phyloP scores from a whole-genome alignment of 2,329 filamentous ascomycete genomes.

The Claviceps capensis region DNA sequence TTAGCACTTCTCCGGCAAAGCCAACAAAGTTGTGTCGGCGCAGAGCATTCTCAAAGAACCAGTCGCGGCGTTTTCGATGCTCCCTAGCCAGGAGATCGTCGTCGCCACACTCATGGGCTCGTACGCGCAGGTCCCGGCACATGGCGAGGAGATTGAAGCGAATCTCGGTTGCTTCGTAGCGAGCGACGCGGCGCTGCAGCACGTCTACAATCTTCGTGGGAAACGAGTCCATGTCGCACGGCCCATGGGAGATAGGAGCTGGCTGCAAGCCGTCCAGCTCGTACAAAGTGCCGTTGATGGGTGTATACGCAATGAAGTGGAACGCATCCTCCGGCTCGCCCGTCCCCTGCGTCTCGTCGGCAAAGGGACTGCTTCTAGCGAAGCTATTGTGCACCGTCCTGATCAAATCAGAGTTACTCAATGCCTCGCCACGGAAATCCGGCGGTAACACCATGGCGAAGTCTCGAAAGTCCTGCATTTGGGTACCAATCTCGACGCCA shows the following conservation, averaged over 20 bases:
- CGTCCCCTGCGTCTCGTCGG: slow-evolving; percentile 65
- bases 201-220: slow-evolving; percentile 74
- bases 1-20: slow-evolving; percentile 81
- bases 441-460: slow-evolving; percentile 76
- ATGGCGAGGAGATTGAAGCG: slow-evolving; percentile 93
- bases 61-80: slow-evolving; percentile 69
- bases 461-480: slow-evolving; percentile 67
- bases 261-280: slow-evolving; percentile 93
- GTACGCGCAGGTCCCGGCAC: slow-evolving; percentile 66
- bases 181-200: slow-evolving; percentile 65
- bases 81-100: slow-evolving; percentile 63
- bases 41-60: slow-evolving; percentile 92
- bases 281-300: slow-evolving; percentile 67
- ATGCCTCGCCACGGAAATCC: slow-evolving; percentile 49
- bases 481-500: slow-evolving; percentile 56
- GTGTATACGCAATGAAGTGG: slow-evolving; percentile 94
- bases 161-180: slow-evolving; percentile 81
- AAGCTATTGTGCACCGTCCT: slow-evolving; percentile 82
- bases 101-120: slow-evolving; percentile 73
- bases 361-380: slow-evolving; percentile 76
- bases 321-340: slow-evolving; percentile 76
- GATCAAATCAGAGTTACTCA: slow-evolving; percentile 53
- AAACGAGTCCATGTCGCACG: slow-evolving; percentile 58
- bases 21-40: slow-evolving; percentile 91
- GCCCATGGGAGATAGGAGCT: slow-evolving; percentile 77